Base-by-base conservation (phyloP, 306 rosid species). In the Pterocarpus macrocarpus region DNA sequence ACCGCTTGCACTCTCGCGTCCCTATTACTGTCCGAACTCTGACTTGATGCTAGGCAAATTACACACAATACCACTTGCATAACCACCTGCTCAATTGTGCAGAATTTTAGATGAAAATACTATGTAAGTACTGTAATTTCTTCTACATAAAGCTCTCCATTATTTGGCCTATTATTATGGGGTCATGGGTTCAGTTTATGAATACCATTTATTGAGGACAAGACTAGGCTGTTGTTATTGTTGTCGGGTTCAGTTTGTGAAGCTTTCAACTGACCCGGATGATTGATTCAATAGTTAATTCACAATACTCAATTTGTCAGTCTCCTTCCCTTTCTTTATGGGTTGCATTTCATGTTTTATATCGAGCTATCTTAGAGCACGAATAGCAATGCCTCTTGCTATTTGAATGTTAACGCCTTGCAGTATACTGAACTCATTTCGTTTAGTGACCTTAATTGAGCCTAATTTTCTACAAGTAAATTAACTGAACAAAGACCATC, bases 401-500 rank as follows among this genome's bases (percentile, higher is more conserved):
- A 58, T 61, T 17, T 75, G 15, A 16, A 75, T 78, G 58, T 30
- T 3, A 39, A 68, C 5, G 57, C 45, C n/a, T 15, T 32, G 82
- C 76, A 56, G 1, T 15, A 57, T 62, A 10, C 38, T 63, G 47
- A 80, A 71, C 49, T 32, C 78, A 38, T 30, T n/a, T 52, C 22
- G 36, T 71, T 63, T n/a, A 10, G 30, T 70, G 71, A 38, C 63
- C 67, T 56, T 9, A 79, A 71, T 66, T 57, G 61, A 56, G 69
- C 67, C 13, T 78, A 10, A 53, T 50, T 84, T 68, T 36, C 32
- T 76, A 61, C 67, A 69, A 4, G 22, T 73, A 79, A 79, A 15
- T 22, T 75, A 70, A 56, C 75, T 62, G 11, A n/a, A 22, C 3
- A 73, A 17, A 2, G 66, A 10, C 28, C 52, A 16, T 57, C 8